Evolutionary conservation across 805 yeast genomes (phyloP).

Genomic region (Starmera dryadoides): DNA sequence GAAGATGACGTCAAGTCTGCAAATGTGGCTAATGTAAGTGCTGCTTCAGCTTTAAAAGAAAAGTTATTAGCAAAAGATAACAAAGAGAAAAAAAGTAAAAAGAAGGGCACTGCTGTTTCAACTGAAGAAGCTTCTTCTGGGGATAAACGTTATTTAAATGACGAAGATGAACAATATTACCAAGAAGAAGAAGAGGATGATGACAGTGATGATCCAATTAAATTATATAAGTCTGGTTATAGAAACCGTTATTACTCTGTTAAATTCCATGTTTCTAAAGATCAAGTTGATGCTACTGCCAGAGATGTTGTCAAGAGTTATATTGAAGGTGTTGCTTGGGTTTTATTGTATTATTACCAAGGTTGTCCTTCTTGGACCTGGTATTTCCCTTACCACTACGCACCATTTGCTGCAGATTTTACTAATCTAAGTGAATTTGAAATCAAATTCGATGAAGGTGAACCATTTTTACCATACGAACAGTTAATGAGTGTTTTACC

Average conservation of each 20-base stretch:
- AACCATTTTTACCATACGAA: conserved; percentile 85
- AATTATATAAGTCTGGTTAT: conserved; percentile 85
- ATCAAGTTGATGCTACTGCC: conserved; percentile 46
- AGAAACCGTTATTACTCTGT: conserved; percentile 69
- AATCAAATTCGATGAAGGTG: conserved; percentile 56
- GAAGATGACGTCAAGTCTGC: conserved; percentile 25
- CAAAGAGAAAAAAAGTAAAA: conserved; percentile 9
- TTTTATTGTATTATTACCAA: conserved; percentile 84
- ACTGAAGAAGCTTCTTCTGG: conserved; percentile 10
- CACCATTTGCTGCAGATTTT: conserved; percentile 94
- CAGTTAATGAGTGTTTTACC: conserved; percentile 94
- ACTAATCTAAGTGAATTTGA: conserved; percentile 40
- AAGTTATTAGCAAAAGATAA: conserved; percentile 18
- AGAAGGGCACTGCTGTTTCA: conserved; percentile 4
- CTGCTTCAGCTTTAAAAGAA: conserved; percentile 37
- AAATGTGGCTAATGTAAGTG: conserved; percentile 32
- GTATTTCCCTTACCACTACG: conserved; percentile 96
- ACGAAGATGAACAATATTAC: conserved; percentile 12
- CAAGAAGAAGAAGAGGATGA: conserved; percentile 10
- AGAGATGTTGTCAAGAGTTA: conserved; percentile 62
- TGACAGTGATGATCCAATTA: conserved; percentile 33
- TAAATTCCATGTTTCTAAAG: conserved; percentile 57
- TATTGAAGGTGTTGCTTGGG: conserved; percentile 98
- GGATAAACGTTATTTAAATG: conserved; percentile 13
- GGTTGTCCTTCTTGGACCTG: conserved; percentile 99